Base-by-base conservation (phyloP, 192 early-diverging fungal species). In the Allomyces macrogynus region DNA sequence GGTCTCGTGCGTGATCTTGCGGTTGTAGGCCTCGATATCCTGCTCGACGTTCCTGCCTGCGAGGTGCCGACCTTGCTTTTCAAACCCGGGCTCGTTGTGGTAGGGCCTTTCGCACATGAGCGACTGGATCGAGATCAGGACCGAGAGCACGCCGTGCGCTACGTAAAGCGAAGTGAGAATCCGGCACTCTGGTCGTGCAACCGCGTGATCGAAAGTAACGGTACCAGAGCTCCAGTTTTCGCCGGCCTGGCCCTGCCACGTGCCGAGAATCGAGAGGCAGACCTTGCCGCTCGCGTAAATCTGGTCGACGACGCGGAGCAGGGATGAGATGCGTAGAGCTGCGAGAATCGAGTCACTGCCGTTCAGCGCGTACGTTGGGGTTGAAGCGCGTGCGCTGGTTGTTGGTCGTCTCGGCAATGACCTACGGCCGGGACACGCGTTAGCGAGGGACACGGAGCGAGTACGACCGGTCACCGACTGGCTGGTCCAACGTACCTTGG, bases 1-100 rank as follows among this genome's bases (percentile, higher is more conserved):
- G 7, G 83, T 85, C 67, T 85, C 80, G 66, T 85, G 83, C 43
- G 71, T 72, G 63, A 85, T 81, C 66, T 85, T 85, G 62, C 73
- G 71, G 62, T 80, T 85, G 66, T 85, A 85, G 5, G 70, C 61
- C 60, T 77, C 74, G 12, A 81, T 63, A 63, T 81, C 77, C 26
- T 61, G 65, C 27, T 66, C 64, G 23, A 40, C 32, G 32, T 40
- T 40, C 32, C 32, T 40, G 32, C 32, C 32, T 40, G 32, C 32
- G 4, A 40, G 32, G 32, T 40, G 32, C 32, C 32, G 32, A 0
- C 32, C 32, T 40, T 40, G 32, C 32, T 79, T 78, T 54, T 85
- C 83, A 64, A 77, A 77, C 23, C 81, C 80, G 43, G 83, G 83
- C 72, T 85, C 83, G 62, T 85, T 85, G 67, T 72, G 68, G 26